Evolutionary conservation across 768 basidiomycete species (phyloP), one percentile per base, ranked within the genome.

Genomic region (Mycena venus): DNA sequence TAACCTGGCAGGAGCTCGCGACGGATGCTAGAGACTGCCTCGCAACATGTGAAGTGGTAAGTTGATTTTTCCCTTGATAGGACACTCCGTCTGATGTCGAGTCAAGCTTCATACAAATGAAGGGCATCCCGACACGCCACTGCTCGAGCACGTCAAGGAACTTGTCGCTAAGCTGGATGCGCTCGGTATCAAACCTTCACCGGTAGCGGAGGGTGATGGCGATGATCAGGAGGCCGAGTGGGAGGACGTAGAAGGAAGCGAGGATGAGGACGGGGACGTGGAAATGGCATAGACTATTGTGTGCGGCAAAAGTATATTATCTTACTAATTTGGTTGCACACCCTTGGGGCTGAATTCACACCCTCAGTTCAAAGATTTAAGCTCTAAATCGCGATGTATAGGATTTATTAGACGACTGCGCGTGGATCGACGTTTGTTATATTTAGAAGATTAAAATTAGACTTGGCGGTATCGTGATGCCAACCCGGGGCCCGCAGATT

Each of bases 11-110:
- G 79, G 95, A 97, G 74, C 90, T 96, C 55, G 93, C 91, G 8
- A 90, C 88, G 68, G 95, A 97, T 79, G 86, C 95, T 0, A 86
- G 94, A 74, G 93, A 96, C 80, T 95, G 95, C 80, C 82, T 98
- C 70, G 93, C 96, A 74, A 95, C 94, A 10, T 96, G 95, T 83
- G 90, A 92, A 83, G 90, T 88, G 81, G 95, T 95, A 68, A 73
- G 91, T 84, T n/a, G 68, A 21, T 23, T 64, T 53, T 47, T 68
- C 75, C 36, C 36, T 29, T 27, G 15, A 44, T 53, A 67, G 59
- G 61, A 53, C 27, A 55, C 29, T 42, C 27, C 40, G 74, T 42
- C 36, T 77, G 17, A 44, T 79, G 58, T 36, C 47, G 36, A 58
- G 40, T 77, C 27, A 38, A 96, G 94, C 83, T 97, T 40, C 94